Conservation (phyloP, 208 protist genomes). For the Leishmania braziliensis region DNA sequence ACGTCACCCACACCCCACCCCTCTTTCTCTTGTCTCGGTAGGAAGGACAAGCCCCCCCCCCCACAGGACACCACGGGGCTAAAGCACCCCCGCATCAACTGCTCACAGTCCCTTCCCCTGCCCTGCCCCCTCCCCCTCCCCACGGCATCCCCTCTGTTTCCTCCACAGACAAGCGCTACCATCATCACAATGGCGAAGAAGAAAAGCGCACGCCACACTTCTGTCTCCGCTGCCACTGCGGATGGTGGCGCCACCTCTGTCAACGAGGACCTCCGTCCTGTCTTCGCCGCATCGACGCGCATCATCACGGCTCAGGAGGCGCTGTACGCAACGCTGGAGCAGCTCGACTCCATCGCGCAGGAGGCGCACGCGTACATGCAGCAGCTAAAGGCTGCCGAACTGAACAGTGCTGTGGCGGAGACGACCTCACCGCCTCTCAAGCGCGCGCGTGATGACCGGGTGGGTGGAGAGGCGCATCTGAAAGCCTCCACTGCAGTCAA, state of each 20-base stretch:
- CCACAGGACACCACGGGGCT: not conserved
- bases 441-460: conserved; percentile 6
- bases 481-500: not conserved
- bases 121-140: not conserved
- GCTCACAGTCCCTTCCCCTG: not conserved
- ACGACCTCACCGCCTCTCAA: conserved; percentile 6
- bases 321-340: conserved; percentile 34
- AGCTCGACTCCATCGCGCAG: conserved; percentile 52
- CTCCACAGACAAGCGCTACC: not conserved
- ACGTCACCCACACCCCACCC: not conserved
- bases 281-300: conserved; percentile 13
- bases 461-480: not conserved
- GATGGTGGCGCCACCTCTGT: not conserved
- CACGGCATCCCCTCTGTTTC: not conserved
- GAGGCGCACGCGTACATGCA: conserved; percentile 51
- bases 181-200: conserved; percentile 31
- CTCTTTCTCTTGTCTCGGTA: not conserved
- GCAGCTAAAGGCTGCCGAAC: conserved; percentile 12
- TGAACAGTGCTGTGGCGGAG: not conserved
- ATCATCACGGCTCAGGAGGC: conserved; percentile 27
- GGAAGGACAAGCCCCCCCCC: not conserved
- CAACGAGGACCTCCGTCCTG: conserved; percentile 3
- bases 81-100: not conserved
- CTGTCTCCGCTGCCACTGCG: conserved; percentile 2
- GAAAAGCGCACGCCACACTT: conserved; percentile 11